phyloP scores from a whole-genome alignment of 1,284 basidiomycete genomes.

The Moesziomyces aphidis region DNA sequence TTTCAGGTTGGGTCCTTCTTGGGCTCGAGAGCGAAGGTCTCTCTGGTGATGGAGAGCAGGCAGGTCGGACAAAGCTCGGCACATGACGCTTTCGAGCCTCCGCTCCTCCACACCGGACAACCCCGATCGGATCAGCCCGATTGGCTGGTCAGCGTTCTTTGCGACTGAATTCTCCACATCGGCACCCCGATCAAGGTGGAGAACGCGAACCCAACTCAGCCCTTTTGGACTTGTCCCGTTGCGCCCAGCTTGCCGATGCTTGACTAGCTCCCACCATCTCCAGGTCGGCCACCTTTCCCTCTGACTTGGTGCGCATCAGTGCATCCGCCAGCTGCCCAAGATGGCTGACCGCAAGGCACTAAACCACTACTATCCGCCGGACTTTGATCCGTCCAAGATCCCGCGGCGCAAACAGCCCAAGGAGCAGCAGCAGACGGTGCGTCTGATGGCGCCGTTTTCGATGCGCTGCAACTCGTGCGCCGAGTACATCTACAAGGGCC shows the following conservation, averaged over 20 bases:
- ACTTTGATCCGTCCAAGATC: conserved; percentile 98
- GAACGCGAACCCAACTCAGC: background rate
- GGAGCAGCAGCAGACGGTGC: conserved; percentile 94
- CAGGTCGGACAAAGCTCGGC: background rate
- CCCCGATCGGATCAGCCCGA: background rate
- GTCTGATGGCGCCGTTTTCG: conserved; percentile 98
- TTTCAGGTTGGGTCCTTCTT: background rate
- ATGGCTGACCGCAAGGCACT: conserved; percentile 70
- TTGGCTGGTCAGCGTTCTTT: too few relatives aligned
- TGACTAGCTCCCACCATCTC: background rate
- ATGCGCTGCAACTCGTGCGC: conserved; percentile 89
- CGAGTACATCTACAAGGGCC: conserved; percentile 93
- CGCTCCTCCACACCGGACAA: background rate
- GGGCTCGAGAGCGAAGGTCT: background rate
- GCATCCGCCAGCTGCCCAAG: conserved; percentile 8
- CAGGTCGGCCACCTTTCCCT: background rate
- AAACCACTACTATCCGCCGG: conserved; percentile 72
- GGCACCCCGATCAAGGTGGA: background rate
- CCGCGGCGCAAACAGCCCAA: conserved; percentile 86
- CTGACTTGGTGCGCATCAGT: conserved; percentile 8
- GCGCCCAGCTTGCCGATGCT: background rate
- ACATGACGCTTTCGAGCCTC: too few relatives aligned
- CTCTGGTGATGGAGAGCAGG: background rate
- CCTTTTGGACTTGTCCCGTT: background rate
- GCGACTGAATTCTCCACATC: background rate